Evolutionary conservation across 2,329 filamentous ascomycete species (phyloP).

Genomic region (Xylaria sp.): DNA sequence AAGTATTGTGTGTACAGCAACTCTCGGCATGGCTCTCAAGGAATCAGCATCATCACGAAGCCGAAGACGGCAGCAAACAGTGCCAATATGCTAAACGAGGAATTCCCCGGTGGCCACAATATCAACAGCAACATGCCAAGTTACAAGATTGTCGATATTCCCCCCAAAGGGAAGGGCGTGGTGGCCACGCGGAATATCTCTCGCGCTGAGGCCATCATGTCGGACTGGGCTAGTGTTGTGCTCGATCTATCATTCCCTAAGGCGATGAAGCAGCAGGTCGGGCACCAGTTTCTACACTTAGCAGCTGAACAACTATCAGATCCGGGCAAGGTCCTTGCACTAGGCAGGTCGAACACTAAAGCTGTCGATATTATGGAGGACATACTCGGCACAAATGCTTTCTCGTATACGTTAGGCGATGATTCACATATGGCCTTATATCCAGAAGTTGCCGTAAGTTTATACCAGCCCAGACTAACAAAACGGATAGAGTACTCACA

Average conservation of each 20-base stretch:
- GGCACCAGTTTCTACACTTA: constrained; percentile 47
- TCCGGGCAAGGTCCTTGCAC: constrained; percentile 44
- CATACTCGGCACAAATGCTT: constrained; percentile 52
- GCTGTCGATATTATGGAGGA: constrained; percentile 50
- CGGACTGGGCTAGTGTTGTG: constrained; percentile 50
- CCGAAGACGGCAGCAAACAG: constrained; percentile 50
- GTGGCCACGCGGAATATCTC: constrained; percentile 50
- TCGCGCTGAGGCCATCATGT: constrained; percentile 52
- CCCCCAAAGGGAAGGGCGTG: constrained; percentile 51
- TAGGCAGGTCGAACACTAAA: constrained; percentile 45
- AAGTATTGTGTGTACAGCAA: constrained; percentile 47
- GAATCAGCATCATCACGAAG: constrained; percentile 52
- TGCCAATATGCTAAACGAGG: constrained; percentile 47
- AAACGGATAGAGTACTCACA: constrained; percentile 26
- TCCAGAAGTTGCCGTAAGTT: constrained; percentile 43
- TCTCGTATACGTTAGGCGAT: constrained; percentile 46
- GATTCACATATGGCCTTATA: constrained; percentile 45
- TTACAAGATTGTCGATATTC: constrained; percentile 48
- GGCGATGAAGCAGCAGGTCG: constrained; percentile 45
- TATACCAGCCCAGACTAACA: background rate
- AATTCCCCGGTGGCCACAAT: constrained; percentile 23
- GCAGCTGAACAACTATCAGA: constrained; percentile 48
- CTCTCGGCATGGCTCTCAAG: constrained; percentile 45
- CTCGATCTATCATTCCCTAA: constrained; percentile 49
- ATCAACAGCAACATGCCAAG: constrained; percentile 17